Evolutionary conservation across 345 rosid genomes (phyloP).

Genomic region (Anacardium occidentale): DNA sequence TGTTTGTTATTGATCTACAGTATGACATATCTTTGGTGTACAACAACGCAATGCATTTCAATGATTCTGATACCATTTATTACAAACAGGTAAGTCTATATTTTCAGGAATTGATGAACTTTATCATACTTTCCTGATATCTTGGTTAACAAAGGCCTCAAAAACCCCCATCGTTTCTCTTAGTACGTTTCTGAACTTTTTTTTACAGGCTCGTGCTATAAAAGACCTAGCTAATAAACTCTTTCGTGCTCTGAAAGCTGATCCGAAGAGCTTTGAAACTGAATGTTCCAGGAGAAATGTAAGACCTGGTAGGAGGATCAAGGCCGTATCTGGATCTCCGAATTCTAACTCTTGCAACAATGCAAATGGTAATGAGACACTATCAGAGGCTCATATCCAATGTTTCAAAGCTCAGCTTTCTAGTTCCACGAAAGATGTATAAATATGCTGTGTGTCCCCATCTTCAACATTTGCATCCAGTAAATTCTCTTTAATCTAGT

Average conservation of each 20-base stretch:
- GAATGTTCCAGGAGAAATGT: conserved; percentile 17
- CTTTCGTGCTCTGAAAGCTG: conserved; percentile 29
- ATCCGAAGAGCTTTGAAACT: conserved; percentile 26
- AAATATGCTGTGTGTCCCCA: not conserved
- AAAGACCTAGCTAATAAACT: conserved; percentile 35
- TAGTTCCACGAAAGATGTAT: not conserved
- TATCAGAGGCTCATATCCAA: not conserved
- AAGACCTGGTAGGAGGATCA: conserved; percentile 15
- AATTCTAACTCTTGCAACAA: not conserved
- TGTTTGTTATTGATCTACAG: conserved; percentile 20
- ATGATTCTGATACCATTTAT: conserved; percentile 32
- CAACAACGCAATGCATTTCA: conserved; percentile 32
- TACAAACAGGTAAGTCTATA: conserved; percentile 29
- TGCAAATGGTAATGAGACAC: conserved; percentile 8
- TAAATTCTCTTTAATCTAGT: not conserved
- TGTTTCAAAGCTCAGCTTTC: not conserved
- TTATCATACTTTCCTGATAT: not conserved
- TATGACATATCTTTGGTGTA: conserved; percentile 26
- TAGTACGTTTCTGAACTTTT: conserved; percentile 7
- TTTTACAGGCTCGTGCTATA: conserved; percentile 33
- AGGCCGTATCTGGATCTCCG: conserved; percentile 18
- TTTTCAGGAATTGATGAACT: conserved; percentile 7
- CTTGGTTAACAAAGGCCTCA: not conserved
- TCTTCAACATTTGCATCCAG: not conserved
- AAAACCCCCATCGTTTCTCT: conserved; percentile 10